Evolutionary conservation across 73 alveolate genomes (phyloP), one percentile per base, ranked within the genome.

Genomic region (Diophrys sp.): DNA sequence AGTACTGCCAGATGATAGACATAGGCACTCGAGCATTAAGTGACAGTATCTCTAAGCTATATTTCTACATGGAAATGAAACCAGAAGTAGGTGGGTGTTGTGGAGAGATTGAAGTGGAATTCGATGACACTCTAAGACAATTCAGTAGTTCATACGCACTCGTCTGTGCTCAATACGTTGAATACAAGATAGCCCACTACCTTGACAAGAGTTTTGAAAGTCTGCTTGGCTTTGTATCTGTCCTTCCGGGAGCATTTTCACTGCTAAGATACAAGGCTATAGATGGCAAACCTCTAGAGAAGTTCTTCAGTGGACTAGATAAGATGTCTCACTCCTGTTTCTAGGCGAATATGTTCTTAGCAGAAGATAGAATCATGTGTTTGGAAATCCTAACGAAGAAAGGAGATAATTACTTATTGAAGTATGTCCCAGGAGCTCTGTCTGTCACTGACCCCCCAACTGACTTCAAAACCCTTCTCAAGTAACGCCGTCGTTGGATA

Each of bases 321-420:
- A 72, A 62, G 33, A 33, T 57, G 23, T 23, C 71, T 28, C 79
- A 79, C 24, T 62, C 56, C 55, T 70, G 78, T n/a, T 30, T 53
- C 25, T 79, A 84, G 25, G 78, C 90, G 23, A 89, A 89, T 56
- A 84, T 89, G 85, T 89, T 67, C 57, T 67, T 88, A 28, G 95
- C 95, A 5, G 95, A 89, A 67, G 95, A 89, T 67, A 53, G 95
- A 54, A 79, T 89, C 8, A 80, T 89, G 85, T 79, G 95, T 67
- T 62, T 89, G 0, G 82, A 89, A 30, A 71, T 89, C 30, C 54
- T 84, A 29, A 24, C 74, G 24, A 33, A 76, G 68, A 55, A 73
- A 24, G 14, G 33, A 14, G 71, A 29, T 24, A 54, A 53, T 0
- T 83, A 75, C 71, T 27, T 66, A 1, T 56, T 89, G 2, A 62